Conservation (phyloP, 2,329 filamentous ascomycete genomes). For the Aureobasidium sp. region DNA sequence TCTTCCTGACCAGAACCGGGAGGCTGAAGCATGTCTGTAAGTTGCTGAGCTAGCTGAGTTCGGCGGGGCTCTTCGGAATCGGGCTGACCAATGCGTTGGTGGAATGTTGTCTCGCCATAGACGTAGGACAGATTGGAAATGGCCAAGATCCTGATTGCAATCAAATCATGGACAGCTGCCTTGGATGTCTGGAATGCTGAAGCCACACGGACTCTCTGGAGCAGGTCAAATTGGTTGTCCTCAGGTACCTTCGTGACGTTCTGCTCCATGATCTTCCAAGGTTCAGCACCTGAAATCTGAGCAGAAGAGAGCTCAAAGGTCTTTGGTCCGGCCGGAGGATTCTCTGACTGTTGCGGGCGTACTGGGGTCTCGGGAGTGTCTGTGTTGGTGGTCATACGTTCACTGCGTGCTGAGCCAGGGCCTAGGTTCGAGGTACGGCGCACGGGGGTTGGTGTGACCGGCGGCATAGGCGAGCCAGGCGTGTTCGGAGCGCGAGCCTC, state of each 20-base stretch:
- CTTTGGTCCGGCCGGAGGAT: slow-evolving; percentile 39
- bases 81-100: slow-evolving; percentile 76
- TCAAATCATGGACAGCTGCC: slow-evolving; percentile 63
- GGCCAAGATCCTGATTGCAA: slow-evolving; percentile 74
- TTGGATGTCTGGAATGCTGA: slow-evolving; percentile 64
- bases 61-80: slow-evolving; percentile 85
- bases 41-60: slow-evolving; percentile 83
- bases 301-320: slow-evolving; percentile 57
- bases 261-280: slow-evolving; percentile 37
- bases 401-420: slow-evolving; percentile 31
- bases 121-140: slow-evolving; percentile 90
- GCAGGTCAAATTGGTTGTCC: slow-evolving; percentile 71
- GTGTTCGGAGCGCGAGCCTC: slow-evolving; percentile 25
- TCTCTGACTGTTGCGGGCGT: slow-evolving; percentile 29
- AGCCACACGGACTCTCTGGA: slow-evolving; percentile 77
- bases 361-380: slow-evolving; percentile 24
- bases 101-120: slow-evolving; percentile 72
- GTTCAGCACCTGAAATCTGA: slow-evolving; percentile 36
- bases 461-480: slow-evolving; percentile 39
- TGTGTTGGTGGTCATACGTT: slow-evolving; percentile 21
- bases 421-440: slow-evolving; percentile 55
- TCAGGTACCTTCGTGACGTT: slow-evolving; percentile 57
- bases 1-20: slow-evolving; percentile 60
- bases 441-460: slow-evolving; percentile 67
- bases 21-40: slow-evolving; percentile 85